Evolutionary conservation across 805 yeast species (phyloP).

Genomic region (Wickerhamomyces queroliae): DNA sequence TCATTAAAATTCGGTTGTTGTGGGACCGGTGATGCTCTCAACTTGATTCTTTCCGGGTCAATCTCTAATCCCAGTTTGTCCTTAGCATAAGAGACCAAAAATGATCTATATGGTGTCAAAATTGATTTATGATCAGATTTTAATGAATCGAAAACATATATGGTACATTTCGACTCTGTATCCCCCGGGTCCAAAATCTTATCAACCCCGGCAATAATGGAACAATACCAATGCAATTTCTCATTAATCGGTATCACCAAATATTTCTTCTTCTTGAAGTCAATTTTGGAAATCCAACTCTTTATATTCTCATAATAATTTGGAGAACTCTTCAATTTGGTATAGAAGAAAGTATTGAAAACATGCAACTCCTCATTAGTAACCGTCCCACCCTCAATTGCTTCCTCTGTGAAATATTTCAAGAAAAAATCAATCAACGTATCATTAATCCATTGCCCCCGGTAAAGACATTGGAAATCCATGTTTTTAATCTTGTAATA

Average conservation of each 20-base stretch:
- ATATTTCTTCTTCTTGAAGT: constrained; percentile 51
- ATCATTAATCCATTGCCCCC: constrained; percentile 87
- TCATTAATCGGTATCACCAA: constrained; percentile 80
- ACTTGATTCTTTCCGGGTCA: constrained; percentile 38
- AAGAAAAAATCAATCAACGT: constrained; percentile 81
- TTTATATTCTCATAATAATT: constrained; percentile 56
- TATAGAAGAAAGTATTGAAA: constrained; percentile 80
- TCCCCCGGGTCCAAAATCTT: constrained; percentile 14
- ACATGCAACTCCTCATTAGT: constrained; percentile 40
- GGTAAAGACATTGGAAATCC: constrained; percentile 76
- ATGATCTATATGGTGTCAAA: constrained; percentile 45
- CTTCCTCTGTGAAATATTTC: constrained; percentile 44
- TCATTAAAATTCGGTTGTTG: constrained; percentile 86
- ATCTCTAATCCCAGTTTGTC: constrained; percentile 52
- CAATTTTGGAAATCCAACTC: constrained; percentile 73
- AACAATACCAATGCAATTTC: constrained; percentile 82
- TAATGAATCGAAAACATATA: constrained; percentile 70
- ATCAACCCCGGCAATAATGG: constrained; percentile 57
- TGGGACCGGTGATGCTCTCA: constrained; percentile 57
- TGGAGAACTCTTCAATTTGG: constrained; percentile 45
- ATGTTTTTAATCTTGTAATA: constrained; percentile 51
- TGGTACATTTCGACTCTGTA: constrained; percentile 10
- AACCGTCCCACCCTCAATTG: constrained; percentile 22
- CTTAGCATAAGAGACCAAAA: constrained; percentile 61
- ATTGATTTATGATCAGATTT: constrained; percentile 51